These are phyloP conservation scores for Geranium brycei DNA, from an alignment of 345 rosid genomes.

Conservation along the genomic window DNA sequence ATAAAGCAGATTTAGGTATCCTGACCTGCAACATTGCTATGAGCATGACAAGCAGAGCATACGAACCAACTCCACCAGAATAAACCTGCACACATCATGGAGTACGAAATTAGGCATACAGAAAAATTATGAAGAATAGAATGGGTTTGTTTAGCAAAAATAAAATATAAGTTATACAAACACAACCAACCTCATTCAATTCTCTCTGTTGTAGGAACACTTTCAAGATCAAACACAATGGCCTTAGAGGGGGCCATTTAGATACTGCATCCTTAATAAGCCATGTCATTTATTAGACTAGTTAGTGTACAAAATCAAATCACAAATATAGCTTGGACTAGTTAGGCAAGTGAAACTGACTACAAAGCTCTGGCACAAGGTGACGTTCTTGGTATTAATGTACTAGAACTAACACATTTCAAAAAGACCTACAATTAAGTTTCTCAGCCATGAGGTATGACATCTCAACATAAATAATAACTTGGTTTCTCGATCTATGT, in stretches of 20 bases:
- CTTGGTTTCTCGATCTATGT: too few species aligned
- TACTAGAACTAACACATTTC: too few species aligned
- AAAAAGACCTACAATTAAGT: too few species aligned
- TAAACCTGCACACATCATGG: conserved; percentile 48
- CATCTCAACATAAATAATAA: too few species aligned
- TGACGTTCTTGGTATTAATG: too few species aligned
- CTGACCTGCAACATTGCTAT: conserved; percentile 67
- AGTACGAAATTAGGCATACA: not conserved
- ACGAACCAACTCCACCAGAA: conserved; percentile 87
- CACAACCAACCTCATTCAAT: conserved; percentile 62
- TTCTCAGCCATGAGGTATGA: too few species aligned
- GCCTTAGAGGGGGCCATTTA: conserved; percentile 64
- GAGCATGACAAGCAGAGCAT: conserved; percentile 85
- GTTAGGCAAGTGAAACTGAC: too few species aligned
- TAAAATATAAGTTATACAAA: not conserved
- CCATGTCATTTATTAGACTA: conserved; percentile 9
- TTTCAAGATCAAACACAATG: conserved; percentile 78
- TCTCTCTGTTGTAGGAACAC: conserved; percentile 91
- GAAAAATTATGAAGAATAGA: not conserved
- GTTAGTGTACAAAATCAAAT: not conserved
- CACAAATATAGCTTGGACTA: not conserved
- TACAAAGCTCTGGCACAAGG: too few species aligned
- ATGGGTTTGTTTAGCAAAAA: not conserved
- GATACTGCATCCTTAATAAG: conserved; percentile 37
- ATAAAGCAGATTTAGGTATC: not conserved